Conservation (phyloP, 108 stramenopile genomes). For the Craspedostauros australis region DNA sequence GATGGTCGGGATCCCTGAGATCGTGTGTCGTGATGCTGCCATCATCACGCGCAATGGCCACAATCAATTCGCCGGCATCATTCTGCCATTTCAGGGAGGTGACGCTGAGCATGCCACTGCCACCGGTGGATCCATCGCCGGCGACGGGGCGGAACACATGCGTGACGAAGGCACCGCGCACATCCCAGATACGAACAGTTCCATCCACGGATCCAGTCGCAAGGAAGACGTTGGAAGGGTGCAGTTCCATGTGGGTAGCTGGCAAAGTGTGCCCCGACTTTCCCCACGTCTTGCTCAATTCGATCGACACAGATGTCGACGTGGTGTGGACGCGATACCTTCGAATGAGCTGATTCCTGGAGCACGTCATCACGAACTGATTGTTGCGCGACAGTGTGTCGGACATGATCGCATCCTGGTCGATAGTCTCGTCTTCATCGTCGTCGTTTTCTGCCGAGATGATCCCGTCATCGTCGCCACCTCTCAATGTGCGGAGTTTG, state of each 20-base stretch:
- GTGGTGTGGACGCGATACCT: slow-evolving; percentile 43
- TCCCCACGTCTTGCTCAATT: slow-evolving; percentile 50
- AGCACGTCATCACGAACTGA: slow-evolving; percentile 56
- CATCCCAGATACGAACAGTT: slow-evolving; percentile 76
- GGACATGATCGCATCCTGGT: slow-evolving; percentile 72
- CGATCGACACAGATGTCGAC: slow-evolving; percentile 19
- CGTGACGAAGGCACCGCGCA: slow-evolving; percentile 69
- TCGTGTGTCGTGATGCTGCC: slow-evolving; percentile 75
- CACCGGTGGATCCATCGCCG: slow-evolving; percentile 29
- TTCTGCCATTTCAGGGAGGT: slow-evolving; percentile 54
- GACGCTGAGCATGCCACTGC: slow-evolving; percentile 47
- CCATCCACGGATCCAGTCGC: slow-evolving; percentile 85
- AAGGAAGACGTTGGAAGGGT: slow-evolving; percentile 67
- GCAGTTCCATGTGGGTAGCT: slow-evolving; percentile 61
- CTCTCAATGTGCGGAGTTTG: slow-evolving; percentile 28
- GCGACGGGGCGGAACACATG: slow-evolving; percentile 65
- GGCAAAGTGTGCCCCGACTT: slow-evolving; percentile 73
- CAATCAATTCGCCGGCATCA: slow-evolving; percentile 36
- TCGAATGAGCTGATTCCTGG: slow-evolving; percentile 53
- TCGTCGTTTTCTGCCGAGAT: slow-evolving; percentile 40
- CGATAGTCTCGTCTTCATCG: slow-evolving; percentile 67
- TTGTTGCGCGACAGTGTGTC: slow-evolving; percentile 60
- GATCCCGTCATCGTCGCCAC: slow-evolving; percentile 17
- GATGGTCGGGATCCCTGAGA: slow-evolving; percentile 42
- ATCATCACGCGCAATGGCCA: slow-evolving; percentile 80